These are phyloP conservation scores for Daldinia decipiens DNA, from an alignment of 495 filamentous ascomycete species.

Conservation along the genomic window DNA sequence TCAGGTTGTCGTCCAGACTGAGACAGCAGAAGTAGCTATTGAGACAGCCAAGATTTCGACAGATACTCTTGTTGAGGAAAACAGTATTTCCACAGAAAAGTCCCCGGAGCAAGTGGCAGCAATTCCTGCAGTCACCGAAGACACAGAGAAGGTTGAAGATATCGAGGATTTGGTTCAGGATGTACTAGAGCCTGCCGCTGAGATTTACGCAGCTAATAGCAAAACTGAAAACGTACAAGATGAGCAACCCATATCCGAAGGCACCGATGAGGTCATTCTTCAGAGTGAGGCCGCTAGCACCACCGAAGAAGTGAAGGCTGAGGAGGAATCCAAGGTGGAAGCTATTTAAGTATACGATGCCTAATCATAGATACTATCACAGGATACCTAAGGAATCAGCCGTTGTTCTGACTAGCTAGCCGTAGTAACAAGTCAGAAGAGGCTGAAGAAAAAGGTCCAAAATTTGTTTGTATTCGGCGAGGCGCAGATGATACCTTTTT, in stretches of 20 bases:
- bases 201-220: conserved; percentile 22
- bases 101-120: conserved; percentile 13
- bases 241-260: conserved; percentile 6
- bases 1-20: conserved; percentile 44
- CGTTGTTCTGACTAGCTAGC: neutral
- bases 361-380: conserved; percentile 2
- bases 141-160: conserved; percentile 37
- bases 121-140: conserved; percentile 26
- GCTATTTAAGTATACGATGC: conserved; percentile 10
- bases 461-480: conserved; percentile 40
- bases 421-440: conserved; percentile 1
- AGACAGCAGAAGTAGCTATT: conserved; percentile 47
- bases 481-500: conserved; percentile 47
- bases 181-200: conserved; percentile 21
- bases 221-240: conserved; percentile 14
- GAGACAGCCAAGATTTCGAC: conserved; percentile 40
- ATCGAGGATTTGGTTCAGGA: conserved; percentile 43
- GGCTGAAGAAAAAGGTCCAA: conserved; percentile 6
- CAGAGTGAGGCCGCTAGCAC: neutral
- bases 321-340: conserved; percentile 23
- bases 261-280: conserved; percentile 5
- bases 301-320: conserved; percentile 22
- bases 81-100: conserved; percentile 14
- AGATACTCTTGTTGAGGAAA: conserved; percentile 23
- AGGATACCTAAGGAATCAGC: conserved; percentile 10